Conservation (phyloP, 148 eudicot genomes). For the Spergularia marina region DNA sequence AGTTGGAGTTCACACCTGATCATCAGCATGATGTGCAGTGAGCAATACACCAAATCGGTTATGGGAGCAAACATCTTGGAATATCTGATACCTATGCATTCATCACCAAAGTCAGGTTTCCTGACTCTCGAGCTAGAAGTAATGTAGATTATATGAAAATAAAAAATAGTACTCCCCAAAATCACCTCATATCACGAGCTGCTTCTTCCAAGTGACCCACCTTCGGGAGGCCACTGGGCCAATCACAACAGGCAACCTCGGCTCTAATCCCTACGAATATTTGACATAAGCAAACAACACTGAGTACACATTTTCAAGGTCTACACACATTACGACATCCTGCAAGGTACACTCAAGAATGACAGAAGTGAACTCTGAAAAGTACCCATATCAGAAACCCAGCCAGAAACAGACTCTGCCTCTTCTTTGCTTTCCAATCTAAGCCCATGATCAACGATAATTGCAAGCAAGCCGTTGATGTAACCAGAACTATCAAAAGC, state of each 20-base stretch:
- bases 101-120: constrained; percentile 4
- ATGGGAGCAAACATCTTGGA: constrained; percentile 52
- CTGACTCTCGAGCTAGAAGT: neutral
- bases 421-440: constrained; percentile 81
- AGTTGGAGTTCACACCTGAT: constrained; percentile 60
- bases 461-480: constrained; percentile 75
- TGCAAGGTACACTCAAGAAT: constrained; percentile 5
- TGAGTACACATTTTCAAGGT: constrained; percentile 2
- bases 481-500: constrained; percentile 36
- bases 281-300: constrained; percentile 34
- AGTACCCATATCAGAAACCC: constrained; percentile 74
- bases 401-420: constrained; percentile 57
- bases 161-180: constrained; percentile 3
- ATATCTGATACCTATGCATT: constrained; percentile 54
- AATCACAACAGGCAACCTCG: constrained; percentile 63
- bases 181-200: constrained; percentile 83
- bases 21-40: constrained; percentile 95
- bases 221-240: constrained; percentile 77
- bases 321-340: constrained; percentile 4
- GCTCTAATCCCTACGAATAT: constrained; percentile 70
- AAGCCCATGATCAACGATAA: constrained; percentile 85
- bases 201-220: constrained; percentile 89
- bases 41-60: constrained; percentile 62
- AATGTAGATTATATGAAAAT: neutral
- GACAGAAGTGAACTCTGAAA: neutral